Percentiles rank a stretch among this genome's conserved stretches.
Conservation (phyloP, 768 basidiomycete genomes). For the Dioszegia hungarica region DNA sequence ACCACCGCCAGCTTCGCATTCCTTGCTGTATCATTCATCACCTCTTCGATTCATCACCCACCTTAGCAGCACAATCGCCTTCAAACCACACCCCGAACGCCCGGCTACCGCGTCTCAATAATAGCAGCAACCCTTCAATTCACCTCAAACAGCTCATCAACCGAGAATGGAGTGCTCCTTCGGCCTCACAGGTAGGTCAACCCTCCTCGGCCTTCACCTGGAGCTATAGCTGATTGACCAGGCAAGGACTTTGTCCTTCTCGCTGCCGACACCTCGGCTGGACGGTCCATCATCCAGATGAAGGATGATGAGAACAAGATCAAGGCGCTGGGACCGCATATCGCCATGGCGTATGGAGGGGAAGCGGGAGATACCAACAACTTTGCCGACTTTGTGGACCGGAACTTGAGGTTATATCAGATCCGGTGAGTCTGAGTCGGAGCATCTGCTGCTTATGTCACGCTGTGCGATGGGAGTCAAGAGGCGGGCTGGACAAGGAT, state of each 20-base stretch:
- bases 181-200: constrained; percentile 58
- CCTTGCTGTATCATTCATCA: background rate
- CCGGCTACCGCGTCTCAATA: too few species aligned
- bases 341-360: constrained; percentile 91
- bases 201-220: background rate
- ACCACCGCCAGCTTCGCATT: background rate
- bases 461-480: too few species aligned
- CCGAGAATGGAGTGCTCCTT: constrained; percentile 80
- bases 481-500: too few species aligned
- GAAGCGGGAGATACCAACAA: constrained; percentile 96
- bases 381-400: constrained; percentile 92
- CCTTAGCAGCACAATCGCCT: too few species aligned
- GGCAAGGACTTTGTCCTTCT: constrained; percentile 92
- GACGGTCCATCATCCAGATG: constrained; percentile 94
- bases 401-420: constrained; percentile 91
- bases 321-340: constrained; percentile 79
- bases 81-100: too few species aligned
- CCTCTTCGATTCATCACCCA: too few species aligned
- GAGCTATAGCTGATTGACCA: background rate
- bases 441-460: too few species aligned
- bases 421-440: constrained; percentile 58
- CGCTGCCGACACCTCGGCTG: constrained; percentile 82
- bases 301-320: constrained; percentile 96
- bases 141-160: too few species aligned
- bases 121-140: too few species aligned